These are phyloP conservation scores for Chrysanthemum makinoi DNA, from an alignment of 129 eudicot genomes.

Conservation along the genomic window DNA sequence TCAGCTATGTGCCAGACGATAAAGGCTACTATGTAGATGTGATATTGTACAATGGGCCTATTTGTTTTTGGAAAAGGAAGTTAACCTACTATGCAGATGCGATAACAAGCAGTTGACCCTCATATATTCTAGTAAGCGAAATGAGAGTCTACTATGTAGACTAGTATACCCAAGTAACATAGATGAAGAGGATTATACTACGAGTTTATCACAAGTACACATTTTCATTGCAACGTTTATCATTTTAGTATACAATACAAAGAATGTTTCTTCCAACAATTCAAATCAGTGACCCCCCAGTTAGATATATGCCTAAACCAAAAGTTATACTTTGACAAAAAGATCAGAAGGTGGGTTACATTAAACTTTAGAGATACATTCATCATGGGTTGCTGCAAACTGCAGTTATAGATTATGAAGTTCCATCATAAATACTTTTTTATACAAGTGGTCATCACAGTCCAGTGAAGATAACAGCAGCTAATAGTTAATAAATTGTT, in stretches of 20 bases:
- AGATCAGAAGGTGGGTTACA: neutral
- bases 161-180: neutral
- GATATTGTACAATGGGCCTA: too few species aligned
- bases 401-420: neutral
- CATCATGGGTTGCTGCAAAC: neutral
- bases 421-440: neutral
- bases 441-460: neutral
- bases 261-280: neutral
- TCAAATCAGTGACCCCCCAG: neutral
- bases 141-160: neutral
- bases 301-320: neutral
- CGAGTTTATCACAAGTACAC: neutral
- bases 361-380: neutral
- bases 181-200: neutral
- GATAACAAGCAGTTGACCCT: too few species aligned
- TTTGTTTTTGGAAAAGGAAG: too few species aligned
- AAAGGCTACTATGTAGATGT: too few species aligned
- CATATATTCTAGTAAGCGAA: too few species aligned
- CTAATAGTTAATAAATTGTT: too few species aligned
- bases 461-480: too few species aligned
- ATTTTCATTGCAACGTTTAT: neutral
- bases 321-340: neutral
- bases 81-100: too few species aligned
- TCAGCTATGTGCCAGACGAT: too few species aligned
- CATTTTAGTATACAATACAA: neutral